phyloP scores from a whole-genome alignment of 148 eudicot species.

The Chenopodium album region DNA sequence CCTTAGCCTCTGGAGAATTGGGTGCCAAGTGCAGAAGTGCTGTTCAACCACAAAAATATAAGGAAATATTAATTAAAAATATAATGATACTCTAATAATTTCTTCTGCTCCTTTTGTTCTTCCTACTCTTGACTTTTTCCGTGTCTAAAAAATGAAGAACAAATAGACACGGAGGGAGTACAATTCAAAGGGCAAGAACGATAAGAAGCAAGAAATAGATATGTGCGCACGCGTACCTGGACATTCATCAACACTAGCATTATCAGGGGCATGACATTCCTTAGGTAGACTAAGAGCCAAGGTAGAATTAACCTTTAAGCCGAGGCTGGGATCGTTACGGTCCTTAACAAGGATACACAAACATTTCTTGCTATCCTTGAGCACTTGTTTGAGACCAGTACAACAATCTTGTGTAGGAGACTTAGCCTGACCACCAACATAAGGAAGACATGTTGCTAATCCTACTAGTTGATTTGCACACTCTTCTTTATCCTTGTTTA shows the following conservation, averaged over 20 bases:
- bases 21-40: conserved; percentile 70
- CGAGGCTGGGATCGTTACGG: conserved; percentile 65
- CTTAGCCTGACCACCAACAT: conserved; percentile 49
- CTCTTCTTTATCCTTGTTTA: conserved; percentile 50
- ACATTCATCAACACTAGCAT: conserved; percentile 41
- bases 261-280: conserved; percentile 47
- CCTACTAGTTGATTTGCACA: conserved; percentile 52
- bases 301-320: conserved; percentile 69
- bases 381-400: conserved; percentile 48
- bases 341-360: conserved; percentile 73
- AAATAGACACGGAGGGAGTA: too few species aligned
- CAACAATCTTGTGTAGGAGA: conserved; percentile 67
- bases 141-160: too few species aligned
- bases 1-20: conserved; percentile 75
- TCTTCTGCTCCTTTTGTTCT: too few species aligned
- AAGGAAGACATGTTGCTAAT: conserved; percentile 56
- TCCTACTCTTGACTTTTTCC: too few species aligned
- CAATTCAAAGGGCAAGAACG: too few species aligned
- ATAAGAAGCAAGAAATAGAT: too few species aligned
- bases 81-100: too few species aligned
- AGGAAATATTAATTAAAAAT: too few species aligned
- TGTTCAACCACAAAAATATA: conserved; percentile 20
- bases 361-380: conserved; percentile 56
- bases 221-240: conserved; percentile 33
- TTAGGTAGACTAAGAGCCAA: conserved; percentile 64